Conservation (phyloP, 345 rosid species). For the Crucihimalaya himalaica region DNA sequence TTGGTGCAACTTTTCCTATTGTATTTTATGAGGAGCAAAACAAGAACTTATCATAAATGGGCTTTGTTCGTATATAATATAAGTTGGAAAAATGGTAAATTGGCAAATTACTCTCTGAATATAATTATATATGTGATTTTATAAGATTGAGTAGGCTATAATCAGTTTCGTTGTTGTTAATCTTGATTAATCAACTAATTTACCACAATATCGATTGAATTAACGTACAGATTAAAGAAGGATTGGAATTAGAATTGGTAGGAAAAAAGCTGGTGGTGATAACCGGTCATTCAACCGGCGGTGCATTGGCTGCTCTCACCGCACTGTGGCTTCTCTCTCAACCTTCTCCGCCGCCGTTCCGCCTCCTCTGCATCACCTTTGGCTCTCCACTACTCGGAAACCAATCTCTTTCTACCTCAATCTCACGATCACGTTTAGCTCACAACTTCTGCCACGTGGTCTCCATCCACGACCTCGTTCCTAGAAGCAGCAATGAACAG, state of each 20-base stretch:
- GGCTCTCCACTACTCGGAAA: slow-evolving; percentile 85
- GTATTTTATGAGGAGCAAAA: not conserved
- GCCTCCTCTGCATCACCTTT: slow-evolving; percentile 70
- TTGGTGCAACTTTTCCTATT: no score
- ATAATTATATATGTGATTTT: not conserved
- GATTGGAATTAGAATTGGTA: slow-evolving; percentile 24
- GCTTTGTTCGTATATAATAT: not conserved
- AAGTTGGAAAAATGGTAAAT: not conserved
- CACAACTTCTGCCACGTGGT: slow-evolving; percentile 76
- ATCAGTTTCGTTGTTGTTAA: not conserved
- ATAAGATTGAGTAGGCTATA: not conserved
- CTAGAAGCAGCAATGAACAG: slow-evolving; percentile 37
- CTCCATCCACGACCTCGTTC: slow-evolving; percentile 57
- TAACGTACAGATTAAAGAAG: slow-evolving; percentile 23
- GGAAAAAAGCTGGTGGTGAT: slow-evolving; percentile 55
- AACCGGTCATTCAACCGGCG: slow-evolving; percentile 86
- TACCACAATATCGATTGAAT: not conserved
- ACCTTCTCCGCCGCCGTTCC: slow-evolving; percentile 33
- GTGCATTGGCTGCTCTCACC: slow-evolving; percentile 68
- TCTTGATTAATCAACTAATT: not conserved
- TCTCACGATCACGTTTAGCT: slow-evolving; percentile 59
- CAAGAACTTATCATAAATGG: not conserved
- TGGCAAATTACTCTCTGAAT: not conserved
- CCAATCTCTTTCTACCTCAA: slow-evolving; percentile 54
- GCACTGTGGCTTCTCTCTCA: slow-evolving; percentile 77